Evolutionary conservation across 371 early-diverging fungal species (phyloP).

Genomic region (Syncephalastrum contaminatum): DNA sequence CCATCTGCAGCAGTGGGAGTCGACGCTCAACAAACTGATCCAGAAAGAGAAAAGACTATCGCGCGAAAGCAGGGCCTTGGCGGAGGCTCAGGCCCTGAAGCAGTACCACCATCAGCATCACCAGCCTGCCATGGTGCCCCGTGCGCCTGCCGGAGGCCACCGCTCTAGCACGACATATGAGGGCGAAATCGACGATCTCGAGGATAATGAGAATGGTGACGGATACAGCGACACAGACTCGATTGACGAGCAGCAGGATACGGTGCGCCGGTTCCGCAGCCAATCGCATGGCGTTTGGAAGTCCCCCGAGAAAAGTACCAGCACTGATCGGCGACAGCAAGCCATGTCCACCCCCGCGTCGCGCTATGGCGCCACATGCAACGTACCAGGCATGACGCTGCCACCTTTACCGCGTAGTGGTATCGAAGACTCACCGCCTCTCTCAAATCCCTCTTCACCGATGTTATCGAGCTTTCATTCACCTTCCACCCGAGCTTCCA

Average conservation of each 20-base stretch:
- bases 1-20: slow-evolving; percentile 86
- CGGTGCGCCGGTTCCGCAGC: slow-evolving; percentile 5
- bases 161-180: slow-evolving; percentile 15
- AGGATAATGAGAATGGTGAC: slow-evolving; percentile 31
- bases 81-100: slow-evolving; percentile 9
- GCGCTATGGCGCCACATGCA: no score
- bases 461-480: slow-evolving; percentile 11
- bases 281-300: slow-evolving; percentile 4
- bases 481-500: slow-evolving; percentile 15
- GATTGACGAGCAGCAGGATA: slow-evolving; percentile 11
- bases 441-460: slow-evolving; percentile 50
- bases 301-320: no score
- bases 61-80: slow-evolving; percentile 12
- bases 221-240: slow-evolving; percentile 4
- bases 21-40: slow-evolving; percentile 59
- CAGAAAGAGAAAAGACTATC: slow-evolving; percentile 17
- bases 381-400: slow-evolving; percentile 35
- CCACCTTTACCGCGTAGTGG: slow-evolving; percentile 50
- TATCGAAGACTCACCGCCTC: slow-evolving; percentile 43
- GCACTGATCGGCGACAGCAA: no score
- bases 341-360: no score
- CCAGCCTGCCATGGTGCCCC: not conserved
- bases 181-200: slow-evolving; percentile 17
- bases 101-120: slow-evolving; percentile 21
- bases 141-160: not conserved